Percentiles rank a stretch among this genome's conserved stretches.
These are phyloP conservation scores for Quercus lobata DNA, from an alignment of 331 rosid genomes.

Conservation along the genomic window DNA sequence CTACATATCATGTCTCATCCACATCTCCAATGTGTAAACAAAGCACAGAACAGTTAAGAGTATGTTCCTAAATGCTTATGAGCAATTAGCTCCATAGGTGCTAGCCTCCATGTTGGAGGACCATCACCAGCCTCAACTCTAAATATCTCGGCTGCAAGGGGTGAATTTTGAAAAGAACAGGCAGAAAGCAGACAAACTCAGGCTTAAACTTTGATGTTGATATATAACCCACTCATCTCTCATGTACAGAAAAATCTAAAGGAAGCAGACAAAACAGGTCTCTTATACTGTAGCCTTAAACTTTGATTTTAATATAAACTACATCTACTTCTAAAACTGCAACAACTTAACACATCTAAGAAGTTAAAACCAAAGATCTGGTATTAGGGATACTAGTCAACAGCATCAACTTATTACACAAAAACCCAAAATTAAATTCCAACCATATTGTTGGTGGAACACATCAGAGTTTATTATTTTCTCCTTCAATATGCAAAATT, in stretches of 20 bases:
- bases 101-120: neutral
- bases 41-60: no score
- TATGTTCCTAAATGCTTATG: neutral
- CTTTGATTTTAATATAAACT: neutral
- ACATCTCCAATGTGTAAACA: no score
- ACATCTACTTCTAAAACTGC: neutral
- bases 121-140: neutral
- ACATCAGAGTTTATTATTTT: no score
- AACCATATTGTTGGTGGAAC: no score
- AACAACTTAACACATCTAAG: neutral
- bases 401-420: neutral
- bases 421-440: no score
- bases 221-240: neutral
- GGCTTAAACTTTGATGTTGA: neutral
- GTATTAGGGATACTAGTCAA: neutral
- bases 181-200: neutral
- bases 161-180: neutral
- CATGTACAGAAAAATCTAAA: neutral
- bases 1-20: no score
- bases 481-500: no score
- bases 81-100: neutral
- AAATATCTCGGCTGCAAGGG: neutral
- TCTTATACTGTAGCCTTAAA: neutral
- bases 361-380: neutral
- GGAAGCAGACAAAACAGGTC: neutral